A percentile compares a stretch with the other conserved stretches of the same genome.
Conservation (phyloP, 108 stramenopile species). For the Cylindrotheca closterium region DNA sequence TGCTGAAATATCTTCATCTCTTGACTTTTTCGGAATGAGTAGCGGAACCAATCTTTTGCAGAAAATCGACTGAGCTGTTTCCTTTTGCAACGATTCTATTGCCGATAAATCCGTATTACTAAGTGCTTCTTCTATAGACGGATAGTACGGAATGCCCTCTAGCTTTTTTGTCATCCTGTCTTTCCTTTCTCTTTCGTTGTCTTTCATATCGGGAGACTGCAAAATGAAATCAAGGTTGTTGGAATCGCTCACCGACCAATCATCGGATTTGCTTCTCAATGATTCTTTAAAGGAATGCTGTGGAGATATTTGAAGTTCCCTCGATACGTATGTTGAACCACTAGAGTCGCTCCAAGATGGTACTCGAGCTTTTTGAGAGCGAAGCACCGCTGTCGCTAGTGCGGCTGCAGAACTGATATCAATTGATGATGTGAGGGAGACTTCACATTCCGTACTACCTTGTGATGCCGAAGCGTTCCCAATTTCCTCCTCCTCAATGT, state of each 20-base stretch:
- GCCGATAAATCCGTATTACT: neutral
- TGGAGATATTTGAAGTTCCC: neutral
- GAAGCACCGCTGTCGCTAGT: too few relatives aligned
- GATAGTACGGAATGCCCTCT: neutral
- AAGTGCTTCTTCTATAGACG: conserved; percentile 2
- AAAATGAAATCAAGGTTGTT: neutral
- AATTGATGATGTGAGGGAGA: too few relatives aligned
- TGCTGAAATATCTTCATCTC: neutral
- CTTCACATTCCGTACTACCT: too few relatives aligned
- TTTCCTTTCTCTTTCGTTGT: neutral
- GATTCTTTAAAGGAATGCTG: neutral
- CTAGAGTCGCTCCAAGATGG: conserved; percentile 18
- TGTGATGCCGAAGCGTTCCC: too few relatives aligned
- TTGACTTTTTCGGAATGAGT: neutral
- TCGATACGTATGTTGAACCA: conserved; percentile 16
- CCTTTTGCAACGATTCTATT: conserved; percentile 8
- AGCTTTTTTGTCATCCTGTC: neutral
- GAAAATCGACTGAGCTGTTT: conserved; percentile 8
- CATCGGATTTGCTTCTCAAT: neutral
- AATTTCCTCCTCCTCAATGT: too few relatives aligned
- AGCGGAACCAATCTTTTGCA: conserved; percentile 6
- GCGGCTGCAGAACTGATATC: too few relatives aligned
- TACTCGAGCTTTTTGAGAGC: neutral
- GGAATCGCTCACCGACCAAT: neutral
- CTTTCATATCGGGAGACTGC: neutral